phyloP scores from a whole-genome alignment of 1,284 basidiomycete genomes.

The Cystobasidium sp. region DNA sequence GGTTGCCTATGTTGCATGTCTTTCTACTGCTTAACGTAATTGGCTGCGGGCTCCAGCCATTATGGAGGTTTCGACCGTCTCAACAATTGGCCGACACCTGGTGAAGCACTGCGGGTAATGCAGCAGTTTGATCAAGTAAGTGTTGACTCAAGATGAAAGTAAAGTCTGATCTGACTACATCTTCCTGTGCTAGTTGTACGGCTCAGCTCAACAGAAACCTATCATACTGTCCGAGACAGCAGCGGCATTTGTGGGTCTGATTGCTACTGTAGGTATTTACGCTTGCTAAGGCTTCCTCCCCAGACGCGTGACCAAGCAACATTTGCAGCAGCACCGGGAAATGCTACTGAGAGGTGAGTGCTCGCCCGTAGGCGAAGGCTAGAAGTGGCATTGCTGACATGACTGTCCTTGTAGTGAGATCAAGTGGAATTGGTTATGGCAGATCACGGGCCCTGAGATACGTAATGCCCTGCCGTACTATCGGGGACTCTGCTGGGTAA shows the following conservation, averaged over 20 bases:
- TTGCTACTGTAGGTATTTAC: neutral
- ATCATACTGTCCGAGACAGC: slow-evolving; percentile 42
- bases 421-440: slow-evolving; percentile 46
- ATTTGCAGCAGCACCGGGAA: slow-evolving; percentile 13
- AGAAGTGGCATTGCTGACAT: neutral
- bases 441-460: slow-evolving; percentile 43
- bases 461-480: slow-evolving; percentile 38
- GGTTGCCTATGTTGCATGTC: too few species aligned
- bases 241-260: slow-evolving; percentile 26
- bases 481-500: slow-evolving; percentile 40
- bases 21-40: too few species aligned
- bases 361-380: neutral
- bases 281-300: neutral
- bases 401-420: slow-evolving; percentile 22
- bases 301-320: slow-evolving; percentile 40
- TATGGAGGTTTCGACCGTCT: slow-evolving; percentile 39
- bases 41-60: too few species aligned
- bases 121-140: slow-evolving; percentile 15
- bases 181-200: slow-evolving; percentile 22
- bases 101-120: slow-evolving; percentile 38
- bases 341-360: slow-evolving; percentile 41
- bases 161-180: neutral
- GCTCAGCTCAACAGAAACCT: slow-evolving; percentile 16
- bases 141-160: neutral
- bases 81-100: slow-evolving; percentile 35